Base-by-base conservation (phyloP, 306 rosid genomes). In the Begonia fuchsioides region DNA sequence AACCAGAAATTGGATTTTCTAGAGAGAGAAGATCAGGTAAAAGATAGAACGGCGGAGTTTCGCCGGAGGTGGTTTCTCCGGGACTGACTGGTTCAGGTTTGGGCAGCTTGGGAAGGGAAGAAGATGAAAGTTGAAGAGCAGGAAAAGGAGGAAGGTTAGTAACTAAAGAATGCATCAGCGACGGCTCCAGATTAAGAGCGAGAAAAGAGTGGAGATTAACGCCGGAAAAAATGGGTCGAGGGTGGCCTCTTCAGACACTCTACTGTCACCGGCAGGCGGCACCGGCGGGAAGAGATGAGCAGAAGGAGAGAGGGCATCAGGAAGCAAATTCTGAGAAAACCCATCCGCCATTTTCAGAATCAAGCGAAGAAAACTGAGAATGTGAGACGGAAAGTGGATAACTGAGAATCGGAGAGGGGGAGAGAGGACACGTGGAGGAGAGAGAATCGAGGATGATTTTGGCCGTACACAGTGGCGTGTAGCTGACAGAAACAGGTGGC, bases 11-110 rank as follows among this genome's bases (percentile, higher is more conserved):
- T 8, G 59, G 46, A 5, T 47, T 63, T 15, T 67, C 80, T 12
- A 75, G 52, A 1, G 87, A 59, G 32, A 49, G 69, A 44, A 78
- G 75, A n/a, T 68, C 68, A 0, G 88, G 95, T 16, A 85, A 72
- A 52, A 52, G 75, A 59, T 45, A 32, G 41, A 49, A 49, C 56
- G 44, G 19, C 32, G 38, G 45, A 43, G 46, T 8, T 20, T 18
- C 15, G 41, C 26, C 50, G 26, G 32, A 49, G 2, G 41, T 50
- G 18, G 8, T 26, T 44, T 44, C 61, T 1, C 52, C 12, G 39
- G 13, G 47, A 14, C 7, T 50, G 43, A 58, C 17, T 2, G 75
- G 79, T 44, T 80, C 79, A 10, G 20, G 10, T 47, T 67, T 69
- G 19, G 68, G 74, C 0, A 55, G 0, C 12, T 43, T 50, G 39